Evolutionary conservation across 306 rosid species (phyloP).

Genomic region (Prunus padus): DNA sequence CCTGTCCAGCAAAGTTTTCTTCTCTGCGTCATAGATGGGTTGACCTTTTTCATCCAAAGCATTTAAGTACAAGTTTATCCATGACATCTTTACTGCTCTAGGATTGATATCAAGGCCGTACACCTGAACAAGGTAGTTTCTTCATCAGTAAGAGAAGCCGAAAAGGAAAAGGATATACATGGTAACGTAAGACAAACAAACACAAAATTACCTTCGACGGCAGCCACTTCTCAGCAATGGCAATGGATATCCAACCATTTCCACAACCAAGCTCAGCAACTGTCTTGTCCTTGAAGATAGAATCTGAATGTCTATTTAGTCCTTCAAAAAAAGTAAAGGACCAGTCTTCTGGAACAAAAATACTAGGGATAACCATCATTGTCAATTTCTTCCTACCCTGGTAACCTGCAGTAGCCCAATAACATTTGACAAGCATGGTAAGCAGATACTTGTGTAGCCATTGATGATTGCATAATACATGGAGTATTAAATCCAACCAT

Average conservation of each 20-base stretch:
- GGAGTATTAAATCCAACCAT: neutral
- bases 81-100: slow-evolving; percentile 79
- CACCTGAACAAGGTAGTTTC: slow-evolving; percentile 47
- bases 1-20: slow-evolving; percentile 84
- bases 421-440: neutral
- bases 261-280: slow-evolving; percentile 96
- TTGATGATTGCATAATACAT: neutral
- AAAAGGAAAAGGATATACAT: neutral
- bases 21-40: slow-evolving; percentile 69
- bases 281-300: slow-evolving; percentile 79
- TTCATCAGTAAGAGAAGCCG: neutral
- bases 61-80: slow-evolving; percentile 87
- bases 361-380: slow-evolving; percentile 94
- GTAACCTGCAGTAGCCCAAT: slow-evolving; percentile 50
- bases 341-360: slow-evolving; percentile 95
- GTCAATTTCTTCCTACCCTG: slow-evolving; percentile 82
- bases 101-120: slow-evolving; percentile 97
- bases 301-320: slow-evolving; percentile 73
- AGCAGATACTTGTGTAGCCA: neutral
- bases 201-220: slow-evolving; percentile 62
- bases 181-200: neutral
- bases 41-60: slow-evolving; percentile 83
- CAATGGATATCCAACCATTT: slow-evolving; percentile 98
- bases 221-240: slow-evolving; percentile 92
- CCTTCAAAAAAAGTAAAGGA: slow-evolving; percentile 95